Evolutionary conservation across 352 stramenopile genomes (phyloP).

Genomic region (Pythium pectinolyticum): DNA sequence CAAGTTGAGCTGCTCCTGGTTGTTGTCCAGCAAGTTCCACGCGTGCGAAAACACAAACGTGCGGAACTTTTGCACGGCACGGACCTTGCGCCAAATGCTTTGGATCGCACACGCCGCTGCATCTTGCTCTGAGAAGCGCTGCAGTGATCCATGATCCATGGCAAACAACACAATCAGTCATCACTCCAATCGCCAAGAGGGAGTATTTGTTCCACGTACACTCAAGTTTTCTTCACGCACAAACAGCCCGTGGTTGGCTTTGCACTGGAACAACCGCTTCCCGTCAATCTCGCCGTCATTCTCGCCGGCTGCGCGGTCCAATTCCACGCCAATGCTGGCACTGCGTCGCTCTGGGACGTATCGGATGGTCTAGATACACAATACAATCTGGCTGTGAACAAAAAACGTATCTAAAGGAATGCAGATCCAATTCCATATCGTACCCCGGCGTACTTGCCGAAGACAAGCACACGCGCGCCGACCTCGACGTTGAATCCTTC

Average conservation of each 20-base stretch:
- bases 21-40: constrained; percentile 91
- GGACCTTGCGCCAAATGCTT: constrained; percentile 67
- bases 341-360: constrained; percentile 59
- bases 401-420: constrained; percentile 13
- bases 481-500: constrained; percentile 36
- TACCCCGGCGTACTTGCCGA: constrained; percentile 79
- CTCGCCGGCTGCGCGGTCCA: constrained; percentile 76
- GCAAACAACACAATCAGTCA: background rate
- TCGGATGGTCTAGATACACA: constrained; percentile 47
- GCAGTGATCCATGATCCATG: no score
- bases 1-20: constrained; percentile 87
- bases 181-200: background rate
- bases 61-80: constrained; percentile 79
- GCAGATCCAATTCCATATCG: constrained; percentile 10
- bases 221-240: constrained; percentile 77
- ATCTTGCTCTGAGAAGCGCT: constrained; percentile 82
- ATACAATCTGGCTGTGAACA: no score
- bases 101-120: constrained; percentile 76
- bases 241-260: constrained; percentile 80
- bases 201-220: constrained; percentile 29
- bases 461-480: constrained; percentile 66
- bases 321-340: constrained; percentile 79
- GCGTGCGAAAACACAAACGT: constrained; percentile 78
- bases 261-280: constrained; percentile 80
- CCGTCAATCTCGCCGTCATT: constrained; percentile 76